Evolutionary conservation across 2,329 filamentous ascomycete species (phyloP).

Genomic region (Fusarium pseudograminearum): DNA sequence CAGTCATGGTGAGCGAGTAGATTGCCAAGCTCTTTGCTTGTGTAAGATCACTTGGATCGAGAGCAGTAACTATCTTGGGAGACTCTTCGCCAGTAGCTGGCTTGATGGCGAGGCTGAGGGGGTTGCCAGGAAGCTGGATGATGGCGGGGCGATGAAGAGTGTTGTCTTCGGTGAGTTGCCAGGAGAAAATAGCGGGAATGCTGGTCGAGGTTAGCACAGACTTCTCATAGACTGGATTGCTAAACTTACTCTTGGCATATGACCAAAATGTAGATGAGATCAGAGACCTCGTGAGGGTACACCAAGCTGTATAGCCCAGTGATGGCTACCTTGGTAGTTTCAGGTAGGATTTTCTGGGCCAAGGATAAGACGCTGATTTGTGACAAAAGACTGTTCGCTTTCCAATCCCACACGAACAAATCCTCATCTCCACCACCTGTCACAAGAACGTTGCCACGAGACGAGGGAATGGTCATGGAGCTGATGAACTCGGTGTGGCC

Average conservation of each 20-base stretch:
- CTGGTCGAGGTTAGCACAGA: slow-evolving; percentile 51
- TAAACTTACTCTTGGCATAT: slow-evolving; percentile 68
- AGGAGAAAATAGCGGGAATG: slow-evolving; percentile 73
- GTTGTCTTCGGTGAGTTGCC: slow-evolving; percentile 63
- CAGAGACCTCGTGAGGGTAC: slow-evolving; percentile 47
- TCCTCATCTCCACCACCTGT: slow-evolving; percentile 89
- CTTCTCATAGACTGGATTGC: not conserved
- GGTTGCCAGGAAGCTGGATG: slow-evolving; percentile 72
- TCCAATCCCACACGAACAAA: slow-evolving; percentile 88
- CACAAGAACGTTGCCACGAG: slow-evolving; percentile 72
- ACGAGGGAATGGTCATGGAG: slow-evolving; percentile 74
- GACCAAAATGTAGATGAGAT: slow-evolving; percentile 59
- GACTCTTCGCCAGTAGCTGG: slow-evolving; percentile 34
- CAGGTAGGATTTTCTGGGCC: slow-evolving; percentile 54
- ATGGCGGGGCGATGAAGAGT: slow-evolving; percentile 60
- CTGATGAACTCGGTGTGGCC: slow-evolving; percentile 89
- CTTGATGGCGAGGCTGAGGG: slow-evolving; percentile 65
- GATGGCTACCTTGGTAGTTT: slow-evolving; percentile 61
- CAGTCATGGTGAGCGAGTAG: slow-evolving; percentile 50
- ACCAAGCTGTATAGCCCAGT: slow-evolving; percentile 55
- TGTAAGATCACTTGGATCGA: slow-evolving; percentile 53
- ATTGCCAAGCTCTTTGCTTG: slow-evolving; percentile 49
- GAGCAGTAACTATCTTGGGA: slow-evolving; percentile 54
- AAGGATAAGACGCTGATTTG: slow-evolving; percentile 64
- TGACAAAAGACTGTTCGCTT: slow-evolving; percentile 63